These are phyloP conservation scores for Rhodomyrtus tomentosa DNA, from an alignment of 345 rosid genomes.

Conservation along the genomic window DNA sequence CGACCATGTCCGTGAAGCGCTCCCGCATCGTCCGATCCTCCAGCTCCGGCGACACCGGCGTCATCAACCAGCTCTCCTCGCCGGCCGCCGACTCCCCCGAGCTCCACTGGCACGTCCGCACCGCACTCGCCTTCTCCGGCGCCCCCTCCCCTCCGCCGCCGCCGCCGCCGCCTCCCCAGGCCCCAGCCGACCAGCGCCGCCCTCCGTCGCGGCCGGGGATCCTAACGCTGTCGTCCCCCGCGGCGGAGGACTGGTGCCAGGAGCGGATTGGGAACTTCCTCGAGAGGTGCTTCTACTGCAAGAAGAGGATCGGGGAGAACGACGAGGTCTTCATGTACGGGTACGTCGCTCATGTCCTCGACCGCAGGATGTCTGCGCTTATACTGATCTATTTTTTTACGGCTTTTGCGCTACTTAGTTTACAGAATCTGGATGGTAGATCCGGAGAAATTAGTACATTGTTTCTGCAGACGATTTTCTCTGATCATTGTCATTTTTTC, in stretches of 20 bases:
- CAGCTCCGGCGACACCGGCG: constrained; percentile 1
- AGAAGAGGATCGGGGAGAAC: constrained; percentile 8
- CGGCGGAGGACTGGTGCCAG: background rate
- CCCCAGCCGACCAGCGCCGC: background rate
- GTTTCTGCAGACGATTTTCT: background rate
- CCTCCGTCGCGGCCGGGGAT: constrained; percentile 1
- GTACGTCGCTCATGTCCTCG: constrained; percentile 6
- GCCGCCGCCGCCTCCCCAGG: background rate
- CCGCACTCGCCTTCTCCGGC: background rate
- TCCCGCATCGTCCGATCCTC: constrained; percentile 12
- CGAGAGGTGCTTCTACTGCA: constrained; percentile 19
- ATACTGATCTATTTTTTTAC: background rate
- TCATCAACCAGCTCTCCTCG: background rate
- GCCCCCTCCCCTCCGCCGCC: background rate
- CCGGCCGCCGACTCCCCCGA: background rate
- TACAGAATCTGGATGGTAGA: background rate
- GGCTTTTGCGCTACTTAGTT: background rate
- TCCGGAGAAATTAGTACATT: background rate
- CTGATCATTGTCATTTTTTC: background rate
- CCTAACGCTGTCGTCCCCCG: constrained; percentile 11
- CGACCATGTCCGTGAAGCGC: constrained; percentile 24
- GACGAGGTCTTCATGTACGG: constrained; percentile 26
- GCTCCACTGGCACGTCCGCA: background rate
- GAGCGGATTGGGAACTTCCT: constrained; percentile 13
- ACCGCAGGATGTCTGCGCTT: background rate